Evolutionary conservation across 306 rosid genomes (phyloP).

Genomic region (Oemleria cerasiformis): DNA sequence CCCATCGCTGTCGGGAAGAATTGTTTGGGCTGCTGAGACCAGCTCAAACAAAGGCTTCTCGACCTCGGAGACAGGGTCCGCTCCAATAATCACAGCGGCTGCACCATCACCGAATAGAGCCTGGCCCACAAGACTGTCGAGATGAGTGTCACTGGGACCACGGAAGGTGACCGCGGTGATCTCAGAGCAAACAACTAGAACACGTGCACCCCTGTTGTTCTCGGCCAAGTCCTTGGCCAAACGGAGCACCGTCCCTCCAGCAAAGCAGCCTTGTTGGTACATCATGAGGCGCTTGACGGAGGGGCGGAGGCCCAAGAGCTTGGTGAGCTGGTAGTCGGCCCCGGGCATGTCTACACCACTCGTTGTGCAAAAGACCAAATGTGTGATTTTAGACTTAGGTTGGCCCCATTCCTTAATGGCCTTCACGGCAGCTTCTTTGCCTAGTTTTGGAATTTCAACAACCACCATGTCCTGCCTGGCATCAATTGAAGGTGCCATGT

Average conservation of each 20-base stretch:
- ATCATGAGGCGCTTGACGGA: conserved; percentile 70
- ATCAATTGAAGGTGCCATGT: conserved; percentile 68
- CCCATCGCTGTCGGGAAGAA: conserved; percentile 67
- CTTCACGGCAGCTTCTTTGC: conserved; percentile 68
- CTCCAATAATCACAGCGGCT: conserved; percentile 48
- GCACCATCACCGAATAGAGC: conserved; percentile 59
- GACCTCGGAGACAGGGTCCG: conserved; percentile 46
- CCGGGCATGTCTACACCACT: conserved; percentile 86
- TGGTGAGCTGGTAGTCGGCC: conserved; percentile 65
- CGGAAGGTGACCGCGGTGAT: conserved; percentile 53
- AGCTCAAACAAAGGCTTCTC: conserved; percentile 57
- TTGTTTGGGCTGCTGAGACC: conserved; percentile 58
- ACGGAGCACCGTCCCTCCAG: conserved; percentile 56
- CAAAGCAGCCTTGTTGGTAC: conserved; percentile 67
- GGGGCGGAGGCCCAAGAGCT: conserved; percentile 63
- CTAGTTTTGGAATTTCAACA: conserved; percentile 62
- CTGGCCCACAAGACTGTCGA: conserved; percentile 61
- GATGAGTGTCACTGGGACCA: conserved; percentile 47
- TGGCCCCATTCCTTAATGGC: conserved; percentile 62
- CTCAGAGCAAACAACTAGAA: conserved; percentile 52
- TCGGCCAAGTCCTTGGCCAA: conserved; percentile 57
- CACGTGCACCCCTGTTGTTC: conserved; percentile 52
- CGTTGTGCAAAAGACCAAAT: conserved; percentile 63
- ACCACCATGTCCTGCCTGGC: conserved; percentile 73
- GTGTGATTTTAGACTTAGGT: conserved; percentile 70